Percentiles rank a stretch among this genome's conserved stretches.
Conservation (phyloP, 2,329 filamentous ascomycete species). For the Alternaria alternata region DNA sequence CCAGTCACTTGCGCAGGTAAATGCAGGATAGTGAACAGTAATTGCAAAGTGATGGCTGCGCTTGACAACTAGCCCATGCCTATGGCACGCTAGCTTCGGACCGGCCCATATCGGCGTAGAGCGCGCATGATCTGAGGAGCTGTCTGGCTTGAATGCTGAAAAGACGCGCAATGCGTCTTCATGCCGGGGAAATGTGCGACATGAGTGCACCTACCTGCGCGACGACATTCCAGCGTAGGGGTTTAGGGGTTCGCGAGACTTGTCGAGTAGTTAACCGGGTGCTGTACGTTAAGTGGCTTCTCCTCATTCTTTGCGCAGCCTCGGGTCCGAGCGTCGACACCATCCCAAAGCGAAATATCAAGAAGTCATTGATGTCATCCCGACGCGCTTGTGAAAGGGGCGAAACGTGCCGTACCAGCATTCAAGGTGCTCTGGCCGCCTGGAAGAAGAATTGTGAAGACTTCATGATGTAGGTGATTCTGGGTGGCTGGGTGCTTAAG, state of each 20-base stretch:
- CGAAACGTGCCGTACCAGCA: constrained; percentile 12
- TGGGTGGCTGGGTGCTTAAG: constrained; percentile 10
- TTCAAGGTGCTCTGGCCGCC: constrained; percentile 5
- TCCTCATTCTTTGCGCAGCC: background rate
- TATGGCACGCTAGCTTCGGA: background rate
- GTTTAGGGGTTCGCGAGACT: too few species aligned
- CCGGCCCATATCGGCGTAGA: constrained; percentile 6
- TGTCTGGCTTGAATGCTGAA: background rate
- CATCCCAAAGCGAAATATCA: constrained; percentile 7
- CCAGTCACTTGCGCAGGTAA: background rate
- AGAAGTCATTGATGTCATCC: constrained; percentile 23
- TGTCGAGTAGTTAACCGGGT: background rate
- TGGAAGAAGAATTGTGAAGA: background rate
- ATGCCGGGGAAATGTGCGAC: too few species aligned
- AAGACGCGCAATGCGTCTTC: background rate
- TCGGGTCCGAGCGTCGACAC: background rate
- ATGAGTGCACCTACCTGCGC: background rate
- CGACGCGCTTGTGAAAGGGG: background rate
- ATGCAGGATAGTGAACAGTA: background rate
- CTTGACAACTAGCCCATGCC: background rate
- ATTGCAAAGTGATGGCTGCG: background rate
- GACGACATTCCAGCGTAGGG: background rate
- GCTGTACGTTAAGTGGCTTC: background rate
- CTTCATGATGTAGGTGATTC: constrained; percentile 26
- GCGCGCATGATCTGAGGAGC: background rate